phyloP scores from a whole-genome alignment of 768 basidiomycete species.

The Gautieria morchelliformis region DNA sequence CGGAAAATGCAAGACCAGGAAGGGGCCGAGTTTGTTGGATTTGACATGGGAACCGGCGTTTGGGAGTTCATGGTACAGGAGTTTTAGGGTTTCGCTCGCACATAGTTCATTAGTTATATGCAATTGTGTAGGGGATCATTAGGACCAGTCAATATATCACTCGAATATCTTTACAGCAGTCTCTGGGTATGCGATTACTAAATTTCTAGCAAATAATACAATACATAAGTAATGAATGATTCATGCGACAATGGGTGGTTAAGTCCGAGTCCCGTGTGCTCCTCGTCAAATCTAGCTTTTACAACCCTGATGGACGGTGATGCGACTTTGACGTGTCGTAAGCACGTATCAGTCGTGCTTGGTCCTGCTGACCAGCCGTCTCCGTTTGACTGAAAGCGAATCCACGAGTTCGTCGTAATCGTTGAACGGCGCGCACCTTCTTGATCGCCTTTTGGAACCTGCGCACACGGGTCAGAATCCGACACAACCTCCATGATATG shows the following conservation, averaged over 20 bases:
- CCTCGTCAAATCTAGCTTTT: conserved; percentile 10
- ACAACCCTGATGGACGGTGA: conserved; percentile 69
- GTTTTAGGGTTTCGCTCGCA: conserved; percentile 41
- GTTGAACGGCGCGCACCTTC: conserved; percentile 96
- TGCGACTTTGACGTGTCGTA: conserved; percentile 78
- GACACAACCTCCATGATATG: neutral
- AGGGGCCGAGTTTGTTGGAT: conserved; percentile 67
- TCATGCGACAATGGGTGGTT: neutral
- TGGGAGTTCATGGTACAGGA: conserved; percentile 95
- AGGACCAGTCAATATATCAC: too few relatives aligned
- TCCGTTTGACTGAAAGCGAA: conserved; percentile 99
- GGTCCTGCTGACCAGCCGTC: conserved; percentile 75
- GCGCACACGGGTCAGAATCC: conserved; percentile 10
- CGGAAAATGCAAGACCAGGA: conserved; percentile 61
- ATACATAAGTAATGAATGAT: neutral
- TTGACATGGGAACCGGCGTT: conserved; percentile 69
- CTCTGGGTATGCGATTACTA: neutral
- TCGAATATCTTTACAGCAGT: too few relatives aligned
- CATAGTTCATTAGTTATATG: too few relatives aligned
- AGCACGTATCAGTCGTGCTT: conserved; percentile 71
- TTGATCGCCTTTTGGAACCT: conserved; percentile 99
- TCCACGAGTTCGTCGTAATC: conserved; percentile 92
- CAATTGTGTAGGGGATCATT: too few relatives aligned
- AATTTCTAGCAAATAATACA: neutral
- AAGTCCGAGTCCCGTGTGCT: neutral